Percentiles rank a stretch among this genome's conserved stretches.
phyloP scores from a whole-genome alignment of 495 filamentous ascomycete species.

The Jackrogersella minutella region DNA sequence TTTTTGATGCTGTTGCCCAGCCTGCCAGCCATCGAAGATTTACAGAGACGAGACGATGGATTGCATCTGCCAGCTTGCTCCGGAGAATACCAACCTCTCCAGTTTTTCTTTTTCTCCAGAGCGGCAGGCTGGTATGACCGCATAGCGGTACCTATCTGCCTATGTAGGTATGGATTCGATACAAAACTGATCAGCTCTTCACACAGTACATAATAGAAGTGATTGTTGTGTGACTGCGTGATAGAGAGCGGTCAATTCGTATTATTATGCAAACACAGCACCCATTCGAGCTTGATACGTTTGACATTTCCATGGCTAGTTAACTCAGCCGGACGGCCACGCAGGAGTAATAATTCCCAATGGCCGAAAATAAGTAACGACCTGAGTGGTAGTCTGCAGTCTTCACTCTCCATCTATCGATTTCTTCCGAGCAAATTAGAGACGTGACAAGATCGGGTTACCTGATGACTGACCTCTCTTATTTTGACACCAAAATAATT shows the following conservation, averaged over 20 bases:
- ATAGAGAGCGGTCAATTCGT: constrained; percentile 22
- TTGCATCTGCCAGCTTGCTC: constrained; percentile 4
- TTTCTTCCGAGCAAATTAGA: constrained; percentile 18
- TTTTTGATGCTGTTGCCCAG: constrained; percentile 2
- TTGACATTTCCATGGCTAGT: constrained; percentile 23
- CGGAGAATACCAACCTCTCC: constrained; percentile 35
- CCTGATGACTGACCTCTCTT: constrained; percentile 13
- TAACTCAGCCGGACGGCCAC: background rate
- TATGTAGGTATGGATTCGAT: background rate
- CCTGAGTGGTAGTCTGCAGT: background rate
- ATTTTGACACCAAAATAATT: background rate
- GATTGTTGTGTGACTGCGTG: constrained; percentile 4
- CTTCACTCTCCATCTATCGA: background rate
- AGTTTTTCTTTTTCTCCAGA: constrained; percentile 11
- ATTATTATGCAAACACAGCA: constrained; percentile 29
- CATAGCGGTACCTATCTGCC: background rate
- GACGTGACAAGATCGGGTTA: constrained; percentile 10
- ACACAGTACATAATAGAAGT: background rate
- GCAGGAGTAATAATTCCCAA: constrained; percentile 14
- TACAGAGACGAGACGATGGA: constrained; percentile 8
- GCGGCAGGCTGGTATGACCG: background rate
- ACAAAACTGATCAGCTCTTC: constrained; percentile 4
- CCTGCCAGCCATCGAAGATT: constrained; percentile 29
- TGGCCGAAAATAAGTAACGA: constrained; percentile 20
- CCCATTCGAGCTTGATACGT: constrained; percentile 31